A percentile compares a stretch with the other conserved stretches of the same genome.
phyloP scores from a whole-genome alignment of 768 basidiomycete genomes.

The Leucocoprinus leucothites region DNA sequence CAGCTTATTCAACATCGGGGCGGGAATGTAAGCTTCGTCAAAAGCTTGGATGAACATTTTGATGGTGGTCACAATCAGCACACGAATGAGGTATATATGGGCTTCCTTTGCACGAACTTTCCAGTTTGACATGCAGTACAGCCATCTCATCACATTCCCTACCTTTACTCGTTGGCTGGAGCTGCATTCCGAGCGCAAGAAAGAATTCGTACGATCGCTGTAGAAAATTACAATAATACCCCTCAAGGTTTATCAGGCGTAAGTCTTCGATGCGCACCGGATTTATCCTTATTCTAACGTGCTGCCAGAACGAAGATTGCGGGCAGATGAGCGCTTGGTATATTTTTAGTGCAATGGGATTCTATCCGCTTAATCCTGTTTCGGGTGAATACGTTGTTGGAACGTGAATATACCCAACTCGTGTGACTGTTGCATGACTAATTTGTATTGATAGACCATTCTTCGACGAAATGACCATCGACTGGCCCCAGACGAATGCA shows the following conservation, averaged over 20 bases:
- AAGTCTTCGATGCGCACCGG: constrained; percentile 16
- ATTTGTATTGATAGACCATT: constrained; percentile 34
- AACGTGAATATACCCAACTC: constrained; percentile 41
- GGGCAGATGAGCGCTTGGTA: constrained; percentile 93
- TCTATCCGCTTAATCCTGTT: constrained; percentile 83
- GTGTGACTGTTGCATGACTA: not conserved
- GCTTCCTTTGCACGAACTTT: not conserved
- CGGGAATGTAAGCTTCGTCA: constrained; percentile 63
- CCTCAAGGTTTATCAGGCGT: constrained; percentile 71
- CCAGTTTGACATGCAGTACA: constrained; percentile 18
- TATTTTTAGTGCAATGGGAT: constrained; percentile 77
- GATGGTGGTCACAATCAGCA: constrained; percentile 72
- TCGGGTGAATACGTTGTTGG: constrained; percentile 75
- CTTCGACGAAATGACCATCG: constrained; percentile 50
- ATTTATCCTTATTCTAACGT: not conserved
- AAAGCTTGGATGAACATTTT: constrained; percentile 59
- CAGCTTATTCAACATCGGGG: constrained; percentile 62
- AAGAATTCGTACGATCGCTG: constrained; percentile 61
- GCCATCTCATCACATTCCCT: constrained; percentile 86
- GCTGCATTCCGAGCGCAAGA: constrained; percentile 70
- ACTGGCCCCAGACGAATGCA: constrained; percentile 40
- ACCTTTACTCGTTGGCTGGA: constrained; percentile 70
- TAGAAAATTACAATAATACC: constrained; percentile 61
- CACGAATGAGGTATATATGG: constrained; percentile 59
- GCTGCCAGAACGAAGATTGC: constrained; percentile 76